These are phyloP conservation scores for Backusella circina DNA, from an alignment of 192 early-diverging fungal species.

Conservation along the genomic window DNA sequence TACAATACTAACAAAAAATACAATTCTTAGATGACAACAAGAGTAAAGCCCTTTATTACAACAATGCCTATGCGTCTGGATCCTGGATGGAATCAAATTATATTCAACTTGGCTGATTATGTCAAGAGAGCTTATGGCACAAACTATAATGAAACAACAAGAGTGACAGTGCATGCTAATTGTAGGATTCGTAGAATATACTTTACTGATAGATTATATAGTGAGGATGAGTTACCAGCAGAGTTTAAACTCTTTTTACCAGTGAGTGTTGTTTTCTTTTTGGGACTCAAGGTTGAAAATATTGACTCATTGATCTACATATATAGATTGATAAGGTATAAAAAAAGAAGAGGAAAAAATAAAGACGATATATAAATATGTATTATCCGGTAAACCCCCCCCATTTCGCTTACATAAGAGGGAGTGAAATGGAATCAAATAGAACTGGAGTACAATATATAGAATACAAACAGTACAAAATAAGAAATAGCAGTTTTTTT, in stretches of 20 bases:
- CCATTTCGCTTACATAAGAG: not conserved
- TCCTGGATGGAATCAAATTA: constrained; percentile 95
- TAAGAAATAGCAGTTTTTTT: not conserved
- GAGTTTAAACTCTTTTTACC: constrained; percentile 91
- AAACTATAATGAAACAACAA: constrained; percentile 78
- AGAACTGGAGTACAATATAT: not conserved
- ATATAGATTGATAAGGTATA: constrained; percentile 6
- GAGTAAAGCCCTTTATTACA: constrained; percentile 83
- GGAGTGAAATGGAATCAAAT: not conserved
- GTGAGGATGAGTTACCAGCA: constrained; percentile 88
- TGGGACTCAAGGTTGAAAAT: too few species aligned
- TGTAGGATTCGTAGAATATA: constrained; percentile 84
- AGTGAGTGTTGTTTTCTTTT: constrained; percentile 37
- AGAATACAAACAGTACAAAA: not conserved
- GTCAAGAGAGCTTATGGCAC: constrained; percentile 87
- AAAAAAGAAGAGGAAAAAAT: not conserved
- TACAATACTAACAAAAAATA: not conserved
- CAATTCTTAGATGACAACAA: constrained; percentile 67
- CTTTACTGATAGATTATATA: constrained; percentile 87
- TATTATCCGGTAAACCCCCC: too few species aligned
- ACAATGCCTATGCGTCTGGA: constrained; percentile 93
- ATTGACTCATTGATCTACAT: too few species aligned
- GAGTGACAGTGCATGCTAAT: constrained; percentile 92
- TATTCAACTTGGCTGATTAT: constrained; percentile 85
- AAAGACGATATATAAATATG: too few species aligned